These are phyloP conservation scores for Termitomyces sp. DNA, from an alignment of 768 basidiomycete species.

Conservation along the genomic window DNA sequence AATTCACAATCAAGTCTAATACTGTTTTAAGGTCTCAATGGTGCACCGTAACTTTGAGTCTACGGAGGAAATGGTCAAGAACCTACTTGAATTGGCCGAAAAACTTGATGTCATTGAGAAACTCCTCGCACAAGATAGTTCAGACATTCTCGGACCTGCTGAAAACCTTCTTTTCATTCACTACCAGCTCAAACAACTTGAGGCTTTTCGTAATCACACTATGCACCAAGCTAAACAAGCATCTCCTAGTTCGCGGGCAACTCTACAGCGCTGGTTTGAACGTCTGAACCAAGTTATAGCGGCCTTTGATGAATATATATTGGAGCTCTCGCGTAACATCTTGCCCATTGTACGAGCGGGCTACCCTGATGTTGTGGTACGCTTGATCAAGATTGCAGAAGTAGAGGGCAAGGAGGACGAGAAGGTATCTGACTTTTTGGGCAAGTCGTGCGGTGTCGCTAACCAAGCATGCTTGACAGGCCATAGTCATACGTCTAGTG, in stretches of 20 bases:
- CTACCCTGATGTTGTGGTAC: conserved; percentile 81
- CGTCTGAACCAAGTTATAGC: conserved; percentile 74
- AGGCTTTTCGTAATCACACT: conserved; percentile 90
- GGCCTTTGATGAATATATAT: conserved; percentile 81
- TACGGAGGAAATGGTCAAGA: conserved; percentile 93
- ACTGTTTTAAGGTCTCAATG: conserved; percentile 76
- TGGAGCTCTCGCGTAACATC: conserved; percentile 72
- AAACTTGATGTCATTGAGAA: conserved; percentile 75
- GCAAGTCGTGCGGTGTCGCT: not conserved
- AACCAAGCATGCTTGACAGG: conserved; percentile 37
- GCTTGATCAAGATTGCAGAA: conserved; percentile 89
- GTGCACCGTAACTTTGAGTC: conserved; percentile 94
- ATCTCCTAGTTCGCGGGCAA: conserved; percentile 57
- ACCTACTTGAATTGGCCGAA: conserved; percentile 86
- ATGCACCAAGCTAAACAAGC: conserved; percentile 91
- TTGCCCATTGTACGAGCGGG: conserved; percentile 76
- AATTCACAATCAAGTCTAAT: not conserved
- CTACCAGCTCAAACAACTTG: conserved; percentile 87
- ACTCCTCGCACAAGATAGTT: conserved; percentile 69
- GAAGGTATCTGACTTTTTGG: conserved; percentile 49
- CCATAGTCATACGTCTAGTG: conserved; percentile 88
- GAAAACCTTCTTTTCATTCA: conserved; percentile 88
- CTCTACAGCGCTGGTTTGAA: conserved; percentile 77
- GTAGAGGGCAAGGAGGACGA: conserved; percentile 91
- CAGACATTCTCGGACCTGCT: conserved; percentile 80